These are phyloP conservation scores for Chaetomium cochliodes DNA, from an alignment of 495 filamentous ascomycete species.

Conservation along the genomic window DNA sequence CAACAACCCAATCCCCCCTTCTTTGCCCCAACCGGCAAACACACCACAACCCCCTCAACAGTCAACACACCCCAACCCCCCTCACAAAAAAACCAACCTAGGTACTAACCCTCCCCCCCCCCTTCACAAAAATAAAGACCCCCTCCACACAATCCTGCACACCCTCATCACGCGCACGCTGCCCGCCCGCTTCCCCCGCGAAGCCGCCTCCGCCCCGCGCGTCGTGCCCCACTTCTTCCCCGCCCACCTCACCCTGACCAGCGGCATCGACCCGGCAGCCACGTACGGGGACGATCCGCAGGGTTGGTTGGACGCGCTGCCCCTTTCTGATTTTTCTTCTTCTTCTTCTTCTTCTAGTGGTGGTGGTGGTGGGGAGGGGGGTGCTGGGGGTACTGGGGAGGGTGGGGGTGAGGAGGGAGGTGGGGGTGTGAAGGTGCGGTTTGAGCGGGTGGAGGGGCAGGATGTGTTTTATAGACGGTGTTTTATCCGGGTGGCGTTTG, in stretches of 20 bases:
- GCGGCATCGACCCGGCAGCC: slow-evolving; percentile 20
- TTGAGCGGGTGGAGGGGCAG: slow-evolving; percentile 26
- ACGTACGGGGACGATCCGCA: slow-evolving; percentile 29
- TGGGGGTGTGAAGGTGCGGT: slow-evolving; percentile 21
- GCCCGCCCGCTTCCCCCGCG: slow-evolving; percentile 28
- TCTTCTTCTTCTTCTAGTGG: neutral
- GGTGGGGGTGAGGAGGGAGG: neutral
- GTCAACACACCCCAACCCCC: neutral
- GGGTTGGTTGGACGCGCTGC: slow-evolving; percentile 27
- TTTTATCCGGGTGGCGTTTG: slow-evolving; percentile 26
- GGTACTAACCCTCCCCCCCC: too few species aligned
- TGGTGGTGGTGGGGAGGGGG: neutral
- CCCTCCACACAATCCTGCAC: slow-evolving; percentile 26
- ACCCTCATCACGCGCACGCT: slow-evolving; percentile 31
- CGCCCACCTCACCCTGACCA: slow-evolving; percentile 38
- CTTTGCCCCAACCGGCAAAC: too few species aligned
- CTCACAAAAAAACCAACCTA: neutral
- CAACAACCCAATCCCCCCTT: neutral
- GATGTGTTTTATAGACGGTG: slow-evolving; percentile 35
- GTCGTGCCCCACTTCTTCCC: slow-evolving; percentile 30
- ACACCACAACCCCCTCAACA: neutral
- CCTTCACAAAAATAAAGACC: slow-evolving; percentile 9
- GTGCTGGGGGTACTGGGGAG: neutral
- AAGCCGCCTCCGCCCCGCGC: slow-evolving; percentile 19
- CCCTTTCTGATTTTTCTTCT: slow-evolving; percentile 16